These are phyloP conservation scores for Solidago caesia DNA, from an alignment of 129 eudicot species.

Conservation along the genomic window DNA sequence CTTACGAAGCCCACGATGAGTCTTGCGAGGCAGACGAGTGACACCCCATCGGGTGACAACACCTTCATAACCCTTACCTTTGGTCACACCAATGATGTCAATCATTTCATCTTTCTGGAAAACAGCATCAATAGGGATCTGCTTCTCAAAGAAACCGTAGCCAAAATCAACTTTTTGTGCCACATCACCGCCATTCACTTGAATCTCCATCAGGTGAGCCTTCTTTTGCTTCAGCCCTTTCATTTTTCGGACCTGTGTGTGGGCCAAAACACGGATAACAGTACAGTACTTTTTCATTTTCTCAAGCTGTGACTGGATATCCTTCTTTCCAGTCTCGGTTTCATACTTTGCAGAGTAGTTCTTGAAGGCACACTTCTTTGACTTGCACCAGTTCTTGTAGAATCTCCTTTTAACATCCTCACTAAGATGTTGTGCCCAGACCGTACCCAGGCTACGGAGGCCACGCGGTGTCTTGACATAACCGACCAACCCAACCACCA, in stretches of 20 bases:
- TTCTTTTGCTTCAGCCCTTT: conserved; percentile 66
- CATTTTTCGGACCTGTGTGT: conserved; percentile 67
- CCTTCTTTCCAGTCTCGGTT: conserved; percentile 46
- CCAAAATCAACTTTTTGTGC: conserved; percentile 58
- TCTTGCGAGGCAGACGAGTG: conserved; percentile 66
- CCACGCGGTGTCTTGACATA: conserved; percentile 67
- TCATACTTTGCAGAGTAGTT: conserved; percentile 48
- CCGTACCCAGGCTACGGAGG: conserved; percentile 48
- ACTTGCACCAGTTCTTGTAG: conserved; percentile 64
- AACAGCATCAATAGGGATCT: conserved; percentile 58
- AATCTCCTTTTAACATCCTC: conserved; percentile 59
- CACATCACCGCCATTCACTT: conserved; percentile 56
- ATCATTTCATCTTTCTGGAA: conserved; percentile 70
- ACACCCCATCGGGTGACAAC: conserved; percentile 77
- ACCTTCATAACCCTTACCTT: conserved; percentile 70
- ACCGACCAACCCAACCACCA: conserved; percentile 60
- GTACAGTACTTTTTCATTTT: conserved; percentile 60
- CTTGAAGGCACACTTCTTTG: conserved; percentile 51
- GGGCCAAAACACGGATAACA: conserved; percentile 64
- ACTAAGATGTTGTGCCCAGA: conserved; percentile 67
- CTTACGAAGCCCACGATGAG: conserved; percentile 77
- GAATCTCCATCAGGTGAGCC: conserved; percentile 64
- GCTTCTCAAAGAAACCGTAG: conserved; percentile 52
- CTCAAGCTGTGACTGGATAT: conserved; percentile 47
- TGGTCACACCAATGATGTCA: conserved; percentile 63